Conservation (phyloP, 805 yeast species). For the Diddensiella santjacobensis region DNA sequence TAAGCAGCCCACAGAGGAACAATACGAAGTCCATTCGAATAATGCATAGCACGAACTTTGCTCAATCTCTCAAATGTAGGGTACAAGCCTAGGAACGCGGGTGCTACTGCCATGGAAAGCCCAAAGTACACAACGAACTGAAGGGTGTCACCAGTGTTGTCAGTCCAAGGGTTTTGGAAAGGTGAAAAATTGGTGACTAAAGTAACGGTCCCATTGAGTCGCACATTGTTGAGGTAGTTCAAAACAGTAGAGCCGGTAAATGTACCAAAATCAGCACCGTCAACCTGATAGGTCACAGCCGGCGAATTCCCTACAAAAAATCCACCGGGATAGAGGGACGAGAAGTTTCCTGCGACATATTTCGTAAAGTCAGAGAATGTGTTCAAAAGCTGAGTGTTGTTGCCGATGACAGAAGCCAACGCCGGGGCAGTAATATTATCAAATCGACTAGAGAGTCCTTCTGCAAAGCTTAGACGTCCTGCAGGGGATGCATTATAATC, state of each 20-base stretch:
- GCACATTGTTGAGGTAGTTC: conserved; percentile 30
- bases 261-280: conserved; percentile 24
- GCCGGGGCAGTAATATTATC: conserved; percentile 4
- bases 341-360: conserved; percentile 23
- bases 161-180: conserved; percentile 33
- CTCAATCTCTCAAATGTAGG: conserved; percentile 36
- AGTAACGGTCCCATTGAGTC: conserved; percentile 27
- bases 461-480: conserved; percentile 17
- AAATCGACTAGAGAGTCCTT: conserved; percentile 11
- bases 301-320: conserved; percentile 24
- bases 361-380: conserved; percentile 23
- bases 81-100: conserved; percentile 34
- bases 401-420: conserved; percentile 6
- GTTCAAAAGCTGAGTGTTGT: conserved; percentile 16
- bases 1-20: conserved; percentile 35
- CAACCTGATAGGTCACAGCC: conserved; percentile 24
- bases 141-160: conserved; percentile 32
- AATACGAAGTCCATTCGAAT: conserved; percentile 36
- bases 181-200: conserved; percentile 32
- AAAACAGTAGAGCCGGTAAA: conserved; percentile 27
- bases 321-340: conserved; percentile 33
- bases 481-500: not conserved
- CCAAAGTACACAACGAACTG: conserved; percentile 36
- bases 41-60: conserved; percentile 36
- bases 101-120: conserved; percentile 34